These are phyloP conservation scores for Cladosporium oxysporum DNA, from an alignment of 2,329 filamentous ascomycete species.

Conservation along the genomic window DNA sequence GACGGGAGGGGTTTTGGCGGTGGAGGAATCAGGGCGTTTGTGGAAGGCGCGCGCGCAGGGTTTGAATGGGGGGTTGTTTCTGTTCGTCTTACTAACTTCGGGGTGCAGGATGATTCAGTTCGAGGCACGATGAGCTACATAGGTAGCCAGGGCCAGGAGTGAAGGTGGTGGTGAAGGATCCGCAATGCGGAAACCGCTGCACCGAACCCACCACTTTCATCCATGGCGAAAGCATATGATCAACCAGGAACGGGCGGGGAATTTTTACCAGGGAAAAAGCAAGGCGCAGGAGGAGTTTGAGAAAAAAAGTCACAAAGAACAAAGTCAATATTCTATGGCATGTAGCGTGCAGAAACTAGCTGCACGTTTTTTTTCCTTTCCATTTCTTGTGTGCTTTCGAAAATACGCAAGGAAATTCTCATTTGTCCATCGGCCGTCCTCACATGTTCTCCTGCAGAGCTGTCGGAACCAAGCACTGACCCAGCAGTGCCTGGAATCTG, in stretches of 20 bases:
- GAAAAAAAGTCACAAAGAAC: conserved; percentile 4
- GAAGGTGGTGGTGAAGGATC: not conserved
- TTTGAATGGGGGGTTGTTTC: not conserved
- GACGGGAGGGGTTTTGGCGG: not conserved
- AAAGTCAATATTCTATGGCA: conserved; percentile 10
- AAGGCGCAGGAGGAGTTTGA: conserved; percentile 19
- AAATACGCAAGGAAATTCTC: not conserved
- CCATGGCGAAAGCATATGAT: not conserved
- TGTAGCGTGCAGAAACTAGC: conserved; percentile 13
- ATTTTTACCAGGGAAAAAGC: conserved; percentile 1
- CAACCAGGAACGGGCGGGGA: not conserved
- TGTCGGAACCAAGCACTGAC: not conserved
- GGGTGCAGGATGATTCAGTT: conserved; percentile 89
- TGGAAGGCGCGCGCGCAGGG: not conserved
- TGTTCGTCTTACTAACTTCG: not conserved
- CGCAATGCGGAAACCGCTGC: not conserved
- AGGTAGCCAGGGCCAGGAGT: not conserved
- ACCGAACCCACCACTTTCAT: not conserved
- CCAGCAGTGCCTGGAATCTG: not conserved
- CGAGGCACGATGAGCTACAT: conserved; percentile 71
- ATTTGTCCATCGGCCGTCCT: not conserved
- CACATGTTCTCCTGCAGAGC: not conserved
- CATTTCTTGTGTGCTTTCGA: conserved; percentile 2
- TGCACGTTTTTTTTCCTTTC: conserved; percentile 4
- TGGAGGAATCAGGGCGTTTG: not conserved